These are phyloP conservation scores for Aspergillus ustus DNA, from an alignment of 2,329 filamentous ascomycete species.

Conservation along the genomic window DNA sequence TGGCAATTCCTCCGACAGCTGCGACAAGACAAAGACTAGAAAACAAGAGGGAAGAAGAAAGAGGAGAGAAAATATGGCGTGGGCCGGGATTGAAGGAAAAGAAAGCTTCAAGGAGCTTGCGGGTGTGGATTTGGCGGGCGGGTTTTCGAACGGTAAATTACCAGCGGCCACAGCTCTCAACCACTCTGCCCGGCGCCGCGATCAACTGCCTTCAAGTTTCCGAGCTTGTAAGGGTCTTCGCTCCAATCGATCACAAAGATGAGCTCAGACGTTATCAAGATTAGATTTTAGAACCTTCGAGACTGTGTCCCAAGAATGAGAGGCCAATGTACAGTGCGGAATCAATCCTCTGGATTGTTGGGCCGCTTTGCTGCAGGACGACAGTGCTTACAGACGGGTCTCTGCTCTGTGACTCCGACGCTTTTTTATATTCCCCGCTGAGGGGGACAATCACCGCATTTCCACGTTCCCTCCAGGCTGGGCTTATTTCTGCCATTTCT, in stretches of 20 bases:
- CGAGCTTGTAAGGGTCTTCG: background rate
- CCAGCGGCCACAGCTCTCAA: background rate
- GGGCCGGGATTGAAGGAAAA: conserved; percentile 9
- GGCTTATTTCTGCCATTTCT: background rate
- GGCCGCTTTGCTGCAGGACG: background rate
- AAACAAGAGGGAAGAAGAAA: conserved; percentile 1
- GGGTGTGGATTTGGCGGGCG: conserved; percentile 4
- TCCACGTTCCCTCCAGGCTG: background rate
- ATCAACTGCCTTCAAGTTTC: background rate
- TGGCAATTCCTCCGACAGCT: conserved; percentile 22
- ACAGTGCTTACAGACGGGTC: background rate
- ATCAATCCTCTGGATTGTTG: background rate
- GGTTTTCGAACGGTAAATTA: conserved; percentile 19
- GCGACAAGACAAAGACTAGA: conserved; percentile 3
- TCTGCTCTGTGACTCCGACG: background rate
- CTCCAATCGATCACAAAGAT: background rate
- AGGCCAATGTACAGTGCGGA: background rate
- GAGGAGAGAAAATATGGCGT: conserved; percentile 12
- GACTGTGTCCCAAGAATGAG: background rate
- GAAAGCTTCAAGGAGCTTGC: conserved; percentile 9
- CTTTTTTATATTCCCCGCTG: background rate
- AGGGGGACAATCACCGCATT: conserved; percentile 9
- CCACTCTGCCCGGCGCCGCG: background rate
- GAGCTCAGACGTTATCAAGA: background rate
- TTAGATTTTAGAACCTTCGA: background rate